phyloP scores from a whole-genome alignment of 192 early-diverging fungal genomes.

The Cetraspora pellucida region DNA sequence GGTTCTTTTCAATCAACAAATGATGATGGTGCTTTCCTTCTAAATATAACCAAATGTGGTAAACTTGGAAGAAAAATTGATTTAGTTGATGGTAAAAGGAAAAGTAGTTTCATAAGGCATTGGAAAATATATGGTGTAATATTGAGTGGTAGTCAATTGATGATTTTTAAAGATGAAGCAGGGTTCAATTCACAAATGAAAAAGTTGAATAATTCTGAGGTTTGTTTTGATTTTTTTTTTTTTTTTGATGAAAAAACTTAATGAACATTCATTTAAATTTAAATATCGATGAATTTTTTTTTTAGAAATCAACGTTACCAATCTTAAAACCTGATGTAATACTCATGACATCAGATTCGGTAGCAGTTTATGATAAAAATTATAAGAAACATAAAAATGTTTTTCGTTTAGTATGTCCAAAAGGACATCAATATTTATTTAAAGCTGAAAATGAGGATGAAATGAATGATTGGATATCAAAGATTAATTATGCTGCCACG shows the following conservation, averaged over 20 bases:
- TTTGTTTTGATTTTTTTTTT: neutral
- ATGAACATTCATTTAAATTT: neutral
- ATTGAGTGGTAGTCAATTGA: slow-evolving; percentile 75
- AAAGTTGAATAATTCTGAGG: slow-evolving; percentile 5
- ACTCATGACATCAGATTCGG: slow-evolving; percentile 55
- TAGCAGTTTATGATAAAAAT: slow-evolving; percentile 67
- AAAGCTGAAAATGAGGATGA: slow-evolving; percentile 67
- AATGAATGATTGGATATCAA: slow-evolving; percentile 80
- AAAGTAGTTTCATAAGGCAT: slow-evolving; percentile 55
- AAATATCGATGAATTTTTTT: neutral
- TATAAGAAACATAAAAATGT: slow-evolving; percentile 79
- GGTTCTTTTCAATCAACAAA: slow-evolving; percentile 11
- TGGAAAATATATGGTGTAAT: slow-evolving; percentile 78
- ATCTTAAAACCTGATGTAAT: slow-evolving; percentile 35
- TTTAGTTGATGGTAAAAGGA: slow-evolving; percentile 63
- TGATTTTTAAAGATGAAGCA: slow-evolving; percentile 65
- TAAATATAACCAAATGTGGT: slow-evolving; percentile 66
- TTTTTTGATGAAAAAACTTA: neutral
- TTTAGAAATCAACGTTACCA: slow-evolving; percentile 31
- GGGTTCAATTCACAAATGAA: slow-evolving; percentile 51
- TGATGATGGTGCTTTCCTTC: slow-evolving; percentile 35
- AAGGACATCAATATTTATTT: slow-evolving; percentile 73
- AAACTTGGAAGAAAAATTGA: slow-evolving; percentile 76
- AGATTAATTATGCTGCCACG: slow-evolving; percentile 78
- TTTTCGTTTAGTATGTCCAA: slow-evolving; percentile 69